Evolutionary conservation across 257 asterid genomes (phyloP).

Genomic region (Solanum pennellii): DNA sequence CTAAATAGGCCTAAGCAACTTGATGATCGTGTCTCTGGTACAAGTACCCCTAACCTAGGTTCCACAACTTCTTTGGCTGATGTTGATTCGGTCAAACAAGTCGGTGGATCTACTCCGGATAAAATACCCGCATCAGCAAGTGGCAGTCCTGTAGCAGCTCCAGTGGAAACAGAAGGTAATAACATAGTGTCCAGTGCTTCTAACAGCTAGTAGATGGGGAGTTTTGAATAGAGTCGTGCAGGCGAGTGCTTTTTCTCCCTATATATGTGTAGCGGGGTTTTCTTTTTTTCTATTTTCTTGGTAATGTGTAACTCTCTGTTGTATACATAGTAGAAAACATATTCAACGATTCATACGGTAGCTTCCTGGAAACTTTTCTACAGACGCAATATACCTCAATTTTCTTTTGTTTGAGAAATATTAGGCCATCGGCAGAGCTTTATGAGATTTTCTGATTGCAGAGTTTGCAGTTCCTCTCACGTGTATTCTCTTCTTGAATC

Average conservation of each 20-base stretch:
- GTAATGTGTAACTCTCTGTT: background rate
- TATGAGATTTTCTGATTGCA: background rate
- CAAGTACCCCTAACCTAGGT: constrained; percentile 20
- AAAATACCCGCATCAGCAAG: constrained; percentile 4
- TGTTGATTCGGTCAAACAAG: constrained; percentile 7
- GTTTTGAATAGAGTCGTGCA: background rate
- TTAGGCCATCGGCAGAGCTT: background rate
- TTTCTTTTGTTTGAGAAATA: background rate
- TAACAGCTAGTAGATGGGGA: background rate
- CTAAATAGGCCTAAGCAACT: constrained; percentile 50
- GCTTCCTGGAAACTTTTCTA: background rate
- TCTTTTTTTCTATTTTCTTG: background rate
- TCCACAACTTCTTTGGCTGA: constrained; percentile 15
- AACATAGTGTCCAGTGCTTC: background rate
- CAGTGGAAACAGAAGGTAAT: background rate
- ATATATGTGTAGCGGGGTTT: background rate
- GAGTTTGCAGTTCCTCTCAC: background rate
- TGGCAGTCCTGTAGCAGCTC: constrained; percentile 3
- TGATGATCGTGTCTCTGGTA: constrained; percentile 25
- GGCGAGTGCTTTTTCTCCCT: background rate
- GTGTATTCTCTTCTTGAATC: background rate
- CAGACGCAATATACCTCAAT: background rate
- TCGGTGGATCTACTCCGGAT: background rate
- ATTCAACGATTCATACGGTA: background rate
- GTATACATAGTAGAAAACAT: background rate